A percentile compares a stretch with the other conserved stretches of the same genome.
Conservation (phyloP, 2,329 filamentous ascomycete genomes). For the Plenodomus biglobosus region DNA sequence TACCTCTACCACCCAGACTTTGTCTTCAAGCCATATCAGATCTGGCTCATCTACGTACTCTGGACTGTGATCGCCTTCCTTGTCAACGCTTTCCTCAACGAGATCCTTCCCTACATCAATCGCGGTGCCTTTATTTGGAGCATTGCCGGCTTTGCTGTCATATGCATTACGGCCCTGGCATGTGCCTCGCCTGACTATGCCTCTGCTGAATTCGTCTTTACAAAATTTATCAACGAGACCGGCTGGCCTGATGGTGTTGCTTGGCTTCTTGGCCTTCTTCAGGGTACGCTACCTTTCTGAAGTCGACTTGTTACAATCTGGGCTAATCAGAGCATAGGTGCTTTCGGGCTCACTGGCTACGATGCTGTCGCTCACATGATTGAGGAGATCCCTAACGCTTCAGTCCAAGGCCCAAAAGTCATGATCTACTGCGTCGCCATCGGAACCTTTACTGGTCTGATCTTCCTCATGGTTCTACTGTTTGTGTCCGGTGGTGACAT, state of each 20-base stretch:
- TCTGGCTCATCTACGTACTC: conserved; percentile 71
- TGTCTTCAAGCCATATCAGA: conserved; percentile 64
- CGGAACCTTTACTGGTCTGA: conserved; percentile 62
- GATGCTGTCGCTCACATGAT: conserved; percentile 59
- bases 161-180: conserved; percentile 68
- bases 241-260: conserved; percentile 70
- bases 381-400: conserved; percentile 61
- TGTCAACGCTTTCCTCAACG: conserved; percentile 67
- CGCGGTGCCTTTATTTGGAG: conserved; percentile 73
- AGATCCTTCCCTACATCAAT: conserved; percentile 65
- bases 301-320: no score
- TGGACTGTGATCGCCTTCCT: conserved; percentile 63
- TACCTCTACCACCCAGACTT: conserved; percentile 62
- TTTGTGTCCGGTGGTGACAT: conserved; percentile 63
- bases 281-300: conserved; percentile 39
- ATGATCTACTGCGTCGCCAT: conserved; percentile 67
- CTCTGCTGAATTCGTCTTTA: conserved; percentile 65
- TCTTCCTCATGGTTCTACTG: conserved; percentile 64
- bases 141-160: conserved; percentile 66
- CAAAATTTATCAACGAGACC: conserved; percentile 66
- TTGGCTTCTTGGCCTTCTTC: conserved; percentile 55
- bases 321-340: conserved; percentile 15
- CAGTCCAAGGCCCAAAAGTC: conserved; percentile 63
- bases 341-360: conserved; percentile 58
- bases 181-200: conserved; percentile 67